A percentile compares a stretch with the other conserved stretches of the same genome.
Evolutionary conservation across 2,329 filamentous ascomycete genomes (phyloP).

Genomic region (Stagonosporopsis tanaceti): DNA sequence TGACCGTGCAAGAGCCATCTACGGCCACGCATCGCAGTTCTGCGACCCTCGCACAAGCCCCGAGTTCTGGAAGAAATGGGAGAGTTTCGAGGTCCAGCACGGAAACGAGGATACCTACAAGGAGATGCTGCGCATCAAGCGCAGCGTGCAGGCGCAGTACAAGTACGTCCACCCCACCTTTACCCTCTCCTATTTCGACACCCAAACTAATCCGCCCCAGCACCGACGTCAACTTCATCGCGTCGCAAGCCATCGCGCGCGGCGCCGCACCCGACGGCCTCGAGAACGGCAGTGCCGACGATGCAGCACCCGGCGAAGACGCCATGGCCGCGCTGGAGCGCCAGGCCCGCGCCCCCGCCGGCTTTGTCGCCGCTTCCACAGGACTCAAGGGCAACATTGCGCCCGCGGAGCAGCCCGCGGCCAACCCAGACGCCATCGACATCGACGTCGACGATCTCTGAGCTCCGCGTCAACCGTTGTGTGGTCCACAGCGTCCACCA

Average conservation of each 20-base stretch:
- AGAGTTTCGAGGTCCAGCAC: slow-evolving; percentile 95
- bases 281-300: slow-evolving; percentile 48
- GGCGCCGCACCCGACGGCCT: slow-evolving; percentile 65
- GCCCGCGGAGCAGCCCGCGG: slow-evolving; percentile 54
- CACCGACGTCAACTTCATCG: slow-evolving; percentile 98
- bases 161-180: slow-evolving; percentile 64
- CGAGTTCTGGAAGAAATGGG: slow-evolving; percentile 96
- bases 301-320: slow-evolving; percentile 67
- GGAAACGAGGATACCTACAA: slow-evolving; percentile 99
- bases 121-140: slow-evolving; percentile 97
- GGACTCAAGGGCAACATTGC: slow-evolving; percentile 71
- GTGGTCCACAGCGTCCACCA: no score
- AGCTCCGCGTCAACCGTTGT: neutral
- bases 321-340: slow-evolving; percentile 90
- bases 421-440: slow-evolving; percentile 87
- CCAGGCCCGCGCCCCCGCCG: slow-evolving; percentile 85
- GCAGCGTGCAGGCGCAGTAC: slow-evolving; percentile 96
- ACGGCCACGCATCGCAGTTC: slow-evolving; percentile 95
- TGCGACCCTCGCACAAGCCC: slow-evolving; percentile 92
- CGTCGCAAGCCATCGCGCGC: slow-evolving; percentile 89
- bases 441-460: slow-evolving; percentile 64
- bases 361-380: slow-evolving; percentile 88
- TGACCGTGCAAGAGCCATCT: slow-evolving; percentile 93
- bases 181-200: neutral
- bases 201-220: slow-evolving; percentile 52